phyloP scores from a whole-genome alignment of 345 rosid species.

The Murraya paniculata region DNA sequence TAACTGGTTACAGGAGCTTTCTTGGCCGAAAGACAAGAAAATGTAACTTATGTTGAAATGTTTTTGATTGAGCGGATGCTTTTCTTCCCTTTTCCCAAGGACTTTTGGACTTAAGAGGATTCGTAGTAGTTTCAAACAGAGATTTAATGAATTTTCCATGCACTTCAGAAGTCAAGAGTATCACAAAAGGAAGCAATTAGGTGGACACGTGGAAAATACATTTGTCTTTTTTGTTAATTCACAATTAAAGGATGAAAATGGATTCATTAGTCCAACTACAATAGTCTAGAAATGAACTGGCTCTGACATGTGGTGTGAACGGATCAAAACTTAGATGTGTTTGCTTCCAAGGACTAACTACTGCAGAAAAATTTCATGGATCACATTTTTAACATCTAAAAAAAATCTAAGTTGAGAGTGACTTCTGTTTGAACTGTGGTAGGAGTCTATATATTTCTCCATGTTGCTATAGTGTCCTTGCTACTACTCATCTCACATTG shows the following conservation, averaged over 20 bases:
- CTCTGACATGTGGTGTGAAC: slow-evolving; percentile 25
- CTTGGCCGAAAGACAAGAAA: not conserved
- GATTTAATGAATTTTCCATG: slow-evolving; percentile 12
- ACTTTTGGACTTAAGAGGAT: not conserved
- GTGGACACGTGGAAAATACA: slow-evolving; percentile 20
- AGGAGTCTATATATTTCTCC: slow-evolving; percentile 22
- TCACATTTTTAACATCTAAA: slow-evolving; percentile 15
- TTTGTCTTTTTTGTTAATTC: slow-evolving; percentile 1
- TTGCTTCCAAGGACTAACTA: slow-evolving; percentile 5
- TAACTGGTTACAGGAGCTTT: not conserved
- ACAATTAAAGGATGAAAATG: slow-evolving; percentile 15
- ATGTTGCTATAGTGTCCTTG: slow-evolving; percentile 13
- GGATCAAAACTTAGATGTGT: not conserved
- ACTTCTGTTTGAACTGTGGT: slow-evolving; percentile 6
- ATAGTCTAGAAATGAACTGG: slow-evolving; percentile 6
- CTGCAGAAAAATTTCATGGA: slow-evolving; percentile 8
- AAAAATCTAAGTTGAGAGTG: slow-evolving; percentile 18
- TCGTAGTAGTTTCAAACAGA: not conserved
- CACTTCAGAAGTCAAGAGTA: slow-evolving; percentile 22
- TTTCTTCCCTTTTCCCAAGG: slow-evolving; percentile 4
- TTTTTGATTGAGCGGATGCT: not conserved
- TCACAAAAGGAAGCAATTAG: slow-evolving; percentile 11
- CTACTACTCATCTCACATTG: slow-evolving; percentile 9
- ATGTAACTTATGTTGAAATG: not conserved
- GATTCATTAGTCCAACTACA: slow-evolving; percentile 16